Evolutionary conservation across 192 early-diverging fungal genomes (phyloP).

Genomic region (Gorgonomyces haynaldii): DNA sequence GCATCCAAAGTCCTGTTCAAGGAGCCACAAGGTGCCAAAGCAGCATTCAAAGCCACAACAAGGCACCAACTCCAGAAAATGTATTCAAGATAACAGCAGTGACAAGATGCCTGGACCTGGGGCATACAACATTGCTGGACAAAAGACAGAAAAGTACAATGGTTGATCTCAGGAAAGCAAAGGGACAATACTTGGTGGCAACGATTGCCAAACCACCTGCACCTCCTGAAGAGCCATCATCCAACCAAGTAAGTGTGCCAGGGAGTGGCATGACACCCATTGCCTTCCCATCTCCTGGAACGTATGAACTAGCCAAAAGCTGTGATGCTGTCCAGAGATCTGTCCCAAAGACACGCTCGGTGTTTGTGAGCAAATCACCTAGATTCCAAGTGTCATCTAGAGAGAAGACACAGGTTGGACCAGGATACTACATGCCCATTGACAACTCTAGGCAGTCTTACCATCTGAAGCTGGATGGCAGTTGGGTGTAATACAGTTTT

Average conservation of each 20-base stretch:
- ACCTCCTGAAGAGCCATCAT: constrained; percentile 1
- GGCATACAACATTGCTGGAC: not conserved
- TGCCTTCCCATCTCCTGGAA: constrained; percentile 9
- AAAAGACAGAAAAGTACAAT: not conserved
- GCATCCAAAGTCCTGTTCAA: constrained; percentile 6
- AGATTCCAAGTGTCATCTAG: too few species aligned
- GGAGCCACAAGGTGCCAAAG: constrained; percentile 17
- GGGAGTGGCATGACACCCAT: constrained; percentile 4
- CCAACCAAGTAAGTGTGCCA: constrained; percentile 2
- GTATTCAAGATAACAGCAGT: not conserved
- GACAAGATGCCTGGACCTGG: not conserved
- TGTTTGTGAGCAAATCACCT: constrained; percentile 5
- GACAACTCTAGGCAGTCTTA: too few species aligned
- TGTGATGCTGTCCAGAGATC: constrained; percentile 1
- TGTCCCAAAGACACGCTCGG: not conserved
- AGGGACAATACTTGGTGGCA: not conserved
- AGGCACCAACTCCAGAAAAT: not conserved
- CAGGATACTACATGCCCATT: too few species aligned
- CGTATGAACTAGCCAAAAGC: constrained; percentile 1
- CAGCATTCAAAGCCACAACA: constrained; percentile 22
- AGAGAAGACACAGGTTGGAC: too few species aligned
- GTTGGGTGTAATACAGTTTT: too few species aligned
- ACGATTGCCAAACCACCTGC: not conserved
- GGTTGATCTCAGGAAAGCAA: not conserved
- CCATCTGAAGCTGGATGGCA: too few species aligned